Evolutionary conservation across 495 filamentous ascomycete species (phyloP), one percentile per base, ranked within the genome.

Genomic region (Trichocladium antarcticum): DNA sequence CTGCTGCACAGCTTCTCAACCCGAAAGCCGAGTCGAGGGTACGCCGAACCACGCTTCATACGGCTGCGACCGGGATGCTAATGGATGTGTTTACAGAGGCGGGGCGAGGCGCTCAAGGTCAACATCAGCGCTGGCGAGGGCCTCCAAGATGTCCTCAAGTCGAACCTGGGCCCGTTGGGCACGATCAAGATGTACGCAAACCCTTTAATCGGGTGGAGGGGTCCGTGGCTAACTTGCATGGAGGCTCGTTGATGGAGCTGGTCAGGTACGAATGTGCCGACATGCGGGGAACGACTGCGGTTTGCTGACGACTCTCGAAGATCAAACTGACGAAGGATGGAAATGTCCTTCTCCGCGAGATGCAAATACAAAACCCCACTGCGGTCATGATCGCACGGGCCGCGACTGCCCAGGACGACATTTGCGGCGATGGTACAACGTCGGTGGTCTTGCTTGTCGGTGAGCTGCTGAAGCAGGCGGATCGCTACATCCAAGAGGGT

Each of bases 271-370:
- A 70, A 58, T 46, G 38, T 36, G 5, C 7, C n/a, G 6, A 11
- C 9, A 39, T 29, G 20, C 17, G 37, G 40, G 49, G 35, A 47
- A 35, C 42, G 37, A 48, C 36, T 22, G 24, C 9, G 34, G 49
- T 57, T 32, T 47, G 29, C 68, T 55, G 24, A 46, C 54, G 24
- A 35, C 49, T 42, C 24, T 31, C 7, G n/a, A 57, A 95, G 85
- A 99, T 99, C 74, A 99, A 97, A 69, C 74, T 99, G 60, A 99
- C 92, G 43, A 99, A 99, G 70, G 92, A 99, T 75, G 92, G 92
- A 61, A 94, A 92, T 62, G 92, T 97, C 41, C 73, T 99, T 46
- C 65, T 99, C 57, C 78, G 87, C 57, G 92, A 99, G 67, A 99
- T 99, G 93, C 87, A 90, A 72, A 77, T 92, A 65, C 85, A 89